Base-by-base conservation (phyloP, 495 filamentous ascomycete species). In the Penicillium herquei region DNA sequence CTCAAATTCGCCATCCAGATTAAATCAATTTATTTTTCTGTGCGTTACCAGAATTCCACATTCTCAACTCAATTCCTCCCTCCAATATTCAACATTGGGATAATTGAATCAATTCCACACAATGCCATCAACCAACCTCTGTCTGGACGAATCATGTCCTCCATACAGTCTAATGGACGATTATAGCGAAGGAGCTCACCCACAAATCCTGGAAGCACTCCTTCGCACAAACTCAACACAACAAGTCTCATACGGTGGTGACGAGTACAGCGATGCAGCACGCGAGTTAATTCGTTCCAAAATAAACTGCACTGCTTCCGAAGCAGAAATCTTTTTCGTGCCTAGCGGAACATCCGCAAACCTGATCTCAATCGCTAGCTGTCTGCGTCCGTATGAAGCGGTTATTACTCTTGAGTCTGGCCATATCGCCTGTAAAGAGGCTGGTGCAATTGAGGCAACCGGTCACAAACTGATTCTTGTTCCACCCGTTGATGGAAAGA, bases 171-270 rank as follows among this genome's bases (percentile, higher is more conserved):
- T 77, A 45, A 66, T 69, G 49, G 74, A 78, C 55, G 74, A 78
- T 54, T 78, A 78, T 59, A 76, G 73, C 61, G 74, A 78, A 50
- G 74, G 73, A 39, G 75, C 75, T 9, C 73, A 76, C 43, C 75
- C 75, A 16, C 70, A 69, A 50, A 67, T 78, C 26, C 64, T 78
- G 10, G 65, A 74, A 49, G 71, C 73, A 45, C 72, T 78, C 1
- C 52, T 75, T 1, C 68, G 64, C 7, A 71, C 68, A 50, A 76
- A 76, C 39, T 58, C 57, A 45, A 68, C 61, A 12, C 73, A 78
- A 42, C 72, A 78, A 65, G 61, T 67, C 39, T 64, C 72, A 37
- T 78, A 76, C 41, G 73, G 72, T n/a, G 60, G 59, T 3, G 75
- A 78, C 44, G 63, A 72, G 7, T 72, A 70, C 62, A 61, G 58